A percentile compares a stretch with the other conserved stretches of the same genome.
Conservation (phyloP, 805 yeast genomes). For the Wickerhamomyces rabaulensis region DNA sequence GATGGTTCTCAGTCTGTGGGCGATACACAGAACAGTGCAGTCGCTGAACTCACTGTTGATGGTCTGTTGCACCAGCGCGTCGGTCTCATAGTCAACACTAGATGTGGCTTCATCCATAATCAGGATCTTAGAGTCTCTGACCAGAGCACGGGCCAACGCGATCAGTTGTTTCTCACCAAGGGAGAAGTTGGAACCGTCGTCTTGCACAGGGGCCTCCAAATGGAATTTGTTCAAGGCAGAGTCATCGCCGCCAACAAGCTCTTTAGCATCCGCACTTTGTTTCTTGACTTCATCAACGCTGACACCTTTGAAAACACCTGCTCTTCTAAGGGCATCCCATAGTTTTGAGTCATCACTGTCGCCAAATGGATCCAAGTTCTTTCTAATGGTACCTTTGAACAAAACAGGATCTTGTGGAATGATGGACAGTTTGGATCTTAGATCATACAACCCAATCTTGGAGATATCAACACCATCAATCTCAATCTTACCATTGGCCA, state of each 20-base stretch:
- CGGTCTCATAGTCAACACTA: conserved; percentile 71
- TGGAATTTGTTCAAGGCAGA: conserved; percentile 43
- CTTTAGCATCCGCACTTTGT: too few relatives aligned
- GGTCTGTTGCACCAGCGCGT: conserved; percentile 55
- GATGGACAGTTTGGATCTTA: conserved; percentile 61
- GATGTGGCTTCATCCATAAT: conserved; percentile 77
- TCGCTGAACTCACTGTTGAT: conserved; percentile 51
- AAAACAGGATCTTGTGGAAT: conserved; percentile 83
- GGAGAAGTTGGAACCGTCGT: conserved; percentile 66
- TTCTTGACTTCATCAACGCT: conserved; percentile 2
- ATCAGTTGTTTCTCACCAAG: conserved; percentile 68
- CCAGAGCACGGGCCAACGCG: conserved; percentile 68
- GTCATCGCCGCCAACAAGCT: too few relatives aligned
- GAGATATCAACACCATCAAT: conserved; percentile 67
- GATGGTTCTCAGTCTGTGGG: conserved; percentile 64
- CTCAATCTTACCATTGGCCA: conserved; percentile 48
- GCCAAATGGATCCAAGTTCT: conserved; percentile 68
- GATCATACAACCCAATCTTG: conserved; percentile 54
- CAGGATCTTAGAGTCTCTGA: conserved; percentile 53
- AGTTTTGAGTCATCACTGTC: conserved; percentile 51
- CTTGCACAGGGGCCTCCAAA: conserved; percentile 53
- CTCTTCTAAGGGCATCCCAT: conserved; percentile 57
- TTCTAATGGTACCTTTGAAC: conserved; percentile 65
- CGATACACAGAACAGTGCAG: conserved; percentile 69
- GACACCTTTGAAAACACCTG: conserved; percentile 45